These are phyloP conservation scores for Detonula confervacea DNA, from an alignment of 352 stramenopile species.

Conservation along the genomic window DNA sequence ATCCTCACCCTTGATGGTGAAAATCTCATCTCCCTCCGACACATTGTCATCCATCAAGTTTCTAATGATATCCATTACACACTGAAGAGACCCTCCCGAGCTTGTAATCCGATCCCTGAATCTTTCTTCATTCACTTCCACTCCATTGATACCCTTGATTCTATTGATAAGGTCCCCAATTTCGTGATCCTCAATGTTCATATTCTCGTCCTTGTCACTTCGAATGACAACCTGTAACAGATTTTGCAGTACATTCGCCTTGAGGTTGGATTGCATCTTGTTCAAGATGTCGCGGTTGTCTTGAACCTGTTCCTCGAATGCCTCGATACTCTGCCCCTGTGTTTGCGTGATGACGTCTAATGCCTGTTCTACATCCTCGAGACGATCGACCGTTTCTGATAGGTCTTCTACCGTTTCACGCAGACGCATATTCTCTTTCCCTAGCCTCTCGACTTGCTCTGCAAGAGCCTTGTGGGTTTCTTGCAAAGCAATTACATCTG, in stretches of 20 bases:
- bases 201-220: slow-evolving; percentile 65
- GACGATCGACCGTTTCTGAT: slow-evolving; percentile 60
- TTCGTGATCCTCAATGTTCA: slow-evolving; percentile 64
- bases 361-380: slow-evolving; percentile 72
- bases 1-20: slow-evolving; percentile 34
- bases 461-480: slow-evolving; percentile 68
- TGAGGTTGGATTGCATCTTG: slow-evolving; percentile 71
- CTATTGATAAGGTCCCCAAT: slow-evolving; percentile 58
- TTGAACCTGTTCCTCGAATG: slow-evolving; percentile 66
- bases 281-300: slow-evolving; percentile 72
- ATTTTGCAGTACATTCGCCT: slow-evolving; percentile 74
- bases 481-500: slow-evolving; percentile 68
- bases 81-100: slow-evolving; percentile 16
- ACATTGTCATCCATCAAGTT: slow-evolving; percentile 33
- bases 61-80: slow-evolving; percentile 41
- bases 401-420: slow-evolving; percentile 63
- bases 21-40: slow-evolving; percentile 33
- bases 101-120: slow-evolving; percentile 42
- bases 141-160: slow-evolving; percentile 62
- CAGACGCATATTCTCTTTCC: slow-evolving; percentile 60
- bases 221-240: slow-evolving; percentile 72
- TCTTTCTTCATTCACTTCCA: slow-evolving; percentile 62
- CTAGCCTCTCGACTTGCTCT: slow-evolving; percentile 65
- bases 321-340: slow-evolving; percentile 62
- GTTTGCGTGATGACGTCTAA: slow-evolving; percentile 71